Evolutionary conservation across 169 alveolate species (phyloP).

Genomic region (Plasmodium adleri): DNA sequence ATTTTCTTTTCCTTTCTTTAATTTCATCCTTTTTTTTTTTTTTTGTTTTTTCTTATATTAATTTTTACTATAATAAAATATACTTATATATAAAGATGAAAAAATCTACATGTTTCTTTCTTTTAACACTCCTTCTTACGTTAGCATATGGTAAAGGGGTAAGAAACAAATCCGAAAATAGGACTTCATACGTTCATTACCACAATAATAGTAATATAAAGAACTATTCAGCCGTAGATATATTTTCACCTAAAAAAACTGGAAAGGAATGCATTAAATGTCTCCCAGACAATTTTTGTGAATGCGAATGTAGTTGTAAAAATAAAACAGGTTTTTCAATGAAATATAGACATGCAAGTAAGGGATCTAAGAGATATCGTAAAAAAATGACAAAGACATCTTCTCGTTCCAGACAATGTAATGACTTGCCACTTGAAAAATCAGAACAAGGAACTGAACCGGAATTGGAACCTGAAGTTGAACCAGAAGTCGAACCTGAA

Average conservation of each 20-base stretch:
- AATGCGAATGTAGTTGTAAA: conserved; percentile 70
- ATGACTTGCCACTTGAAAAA: neutral
- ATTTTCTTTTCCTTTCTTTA: conserved; percentile 13
- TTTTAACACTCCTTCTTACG: conserved; percentile 9
- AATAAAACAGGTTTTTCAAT: conserved; percentile 72
- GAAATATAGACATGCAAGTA: conserved; percentile 69
- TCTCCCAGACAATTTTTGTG: conserved; percentile 70
- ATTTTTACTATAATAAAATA: neutral
- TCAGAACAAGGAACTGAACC: conserved; percentile 1
- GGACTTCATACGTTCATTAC: neutral
- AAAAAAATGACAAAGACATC: neutral
- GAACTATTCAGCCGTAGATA: conserved; percentile 43
- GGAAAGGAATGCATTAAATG: conserved; percentile 61
- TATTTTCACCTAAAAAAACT: conserved; percentile 44
- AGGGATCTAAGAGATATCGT: conserved; percentile 21
- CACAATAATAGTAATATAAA: conserved; percentile 9
- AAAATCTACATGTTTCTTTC: neutral
- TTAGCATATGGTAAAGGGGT: conserved; percentile 15
- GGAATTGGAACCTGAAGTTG: conserved; percentile 17
- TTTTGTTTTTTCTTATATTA: neutral
- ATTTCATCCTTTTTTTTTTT: neutral
- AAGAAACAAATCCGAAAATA: conserved; percentile 16
- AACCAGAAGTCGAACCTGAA: conserved; percentile 9
- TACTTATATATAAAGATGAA: conserved; percentile 13
- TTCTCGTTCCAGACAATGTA: conserved; percentile 28